Evolutionary conservation across 768 basidiomycete genomes (phyloP).

Genomic region (Podaxis rugospora): DNA sequence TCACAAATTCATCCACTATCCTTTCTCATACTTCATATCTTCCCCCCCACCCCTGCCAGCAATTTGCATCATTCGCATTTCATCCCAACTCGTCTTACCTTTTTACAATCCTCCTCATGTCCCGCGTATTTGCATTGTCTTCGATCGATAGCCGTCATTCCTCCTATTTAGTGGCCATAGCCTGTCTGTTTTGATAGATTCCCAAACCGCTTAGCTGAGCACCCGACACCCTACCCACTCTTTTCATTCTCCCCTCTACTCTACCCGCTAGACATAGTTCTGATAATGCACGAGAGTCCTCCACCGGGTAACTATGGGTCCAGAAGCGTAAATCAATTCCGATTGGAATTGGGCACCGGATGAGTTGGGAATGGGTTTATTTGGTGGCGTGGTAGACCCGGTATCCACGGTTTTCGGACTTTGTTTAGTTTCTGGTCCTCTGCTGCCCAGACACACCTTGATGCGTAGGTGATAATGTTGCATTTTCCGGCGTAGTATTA

Average conservation of each 20-base stretch:
- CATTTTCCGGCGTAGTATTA: neutral
- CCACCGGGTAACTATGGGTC: neutral
- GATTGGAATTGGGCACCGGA: neutral
- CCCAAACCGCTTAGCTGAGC: neutral
- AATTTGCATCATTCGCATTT: neutral
- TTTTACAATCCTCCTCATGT: neutral
- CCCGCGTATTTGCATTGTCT: neutral
- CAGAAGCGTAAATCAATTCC: neutral
- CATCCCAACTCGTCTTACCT: neutral
- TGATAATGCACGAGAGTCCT: neutral
- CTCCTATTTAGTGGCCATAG: neutral
- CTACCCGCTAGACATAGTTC: conserved; percentile 5
- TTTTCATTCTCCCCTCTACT: neutral
- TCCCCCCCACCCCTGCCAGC: too few relatives aligned
- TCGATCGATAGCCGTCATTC: neutral
- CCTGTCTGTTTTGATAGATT: neutral
- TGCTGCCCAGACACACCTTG: neutral
- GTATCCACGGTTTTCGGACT: neutral
- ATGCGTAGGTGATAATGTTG: neutral
- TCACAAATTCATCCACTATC: neutral
- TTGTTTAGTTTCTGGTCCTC: neutral
- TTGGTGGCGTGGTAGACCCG: neutral
- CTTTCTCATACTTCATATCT: neutral
- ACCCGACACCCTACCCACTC: neutral
- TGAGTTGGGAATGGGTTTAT: neutral